Percentiles rank a stretch among this genome's conserved stretches.
phyloP scores from a whole-genome alignment of 768 basidiomycete genomes.

The Gloeopeniophorella convolvens region DNA sequence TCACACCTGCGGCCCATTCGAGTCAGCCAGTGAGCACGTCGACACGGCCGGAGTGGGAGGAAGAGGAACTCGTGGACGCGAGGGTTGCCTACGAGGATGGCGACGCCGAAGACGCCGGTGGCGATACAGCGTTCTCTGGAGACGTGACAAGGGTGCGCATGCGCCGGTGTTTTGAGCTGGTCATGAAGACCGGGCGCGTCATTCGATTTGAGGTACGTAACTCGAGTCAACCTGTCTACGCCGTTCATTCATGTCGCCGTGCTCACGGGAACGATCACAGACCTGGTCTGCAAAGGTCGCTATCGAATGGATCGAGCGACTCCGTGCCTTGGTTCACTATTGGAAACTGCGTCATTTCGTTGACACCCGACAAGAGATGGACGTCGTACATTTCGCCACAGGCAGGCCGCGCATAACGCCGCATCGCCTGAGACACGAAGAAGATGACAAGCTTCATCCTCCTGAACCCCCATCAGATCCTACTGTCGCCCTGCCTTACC shows the following conservation, averaged over 20 bases:
- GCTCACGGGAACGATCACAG: slow-evolving; percentile 34
- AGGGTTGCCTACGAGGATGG: slow-evolving; percentile 32
- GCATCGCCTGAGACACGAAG: slow-evolving; percentile 36
- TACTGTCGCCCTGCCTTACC: slow-evolving; percentile 47
- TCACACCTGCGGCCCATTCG: slow-evolving; percentile 36
- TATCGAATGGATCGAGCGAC: slow-evolving; percentile 78
- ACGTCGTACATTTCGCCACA: slow-evolving; percentile 49
- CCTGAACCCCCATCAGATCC: slow-evolving; percentile 44
- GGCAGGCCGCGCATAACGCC: slow-evolving; percentile 57
- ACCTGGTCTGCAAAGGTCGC: slow-evolving; percentile 58
- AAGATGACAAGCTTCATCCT: slow-evolving; percentile 37
- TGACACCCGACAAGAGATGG: slow-evolving; percentile 79
- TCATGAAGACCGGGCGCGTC: slow-evolving; percentile 59
- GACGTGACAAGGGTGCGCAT: slow-evolving; percentile 45
- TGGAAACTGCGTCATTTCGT: slow-evolving; percentile 73
- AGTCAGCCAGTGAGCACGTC: slow-evolving; percentile 14
- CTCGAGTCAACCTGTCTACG: background rate
- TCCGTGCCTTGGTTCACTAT: slow-evolving; percentile 64
- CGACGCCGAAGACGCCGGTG: slow-evolving; percentile 64
- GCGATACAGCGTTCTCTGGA: slow-evolving; percentile 42
- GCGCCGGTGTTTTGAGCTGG: slow-evolving; percentile 71
- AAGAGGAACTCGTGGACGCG: slow-evolving; percentile 24
- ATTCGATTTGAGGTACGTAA: slow-evolving; percentile 70
- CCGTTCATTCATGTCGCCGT: background rate
- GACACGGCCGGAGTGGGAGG: slow-evolving; percentile 22